A percentile compares a stretch with the other conserved stretches of the same genome.
Evolutionary conservation across 192 early-diverging fungal genomes (phyloP).

Genomic region (Podila epicladia): DNA sequence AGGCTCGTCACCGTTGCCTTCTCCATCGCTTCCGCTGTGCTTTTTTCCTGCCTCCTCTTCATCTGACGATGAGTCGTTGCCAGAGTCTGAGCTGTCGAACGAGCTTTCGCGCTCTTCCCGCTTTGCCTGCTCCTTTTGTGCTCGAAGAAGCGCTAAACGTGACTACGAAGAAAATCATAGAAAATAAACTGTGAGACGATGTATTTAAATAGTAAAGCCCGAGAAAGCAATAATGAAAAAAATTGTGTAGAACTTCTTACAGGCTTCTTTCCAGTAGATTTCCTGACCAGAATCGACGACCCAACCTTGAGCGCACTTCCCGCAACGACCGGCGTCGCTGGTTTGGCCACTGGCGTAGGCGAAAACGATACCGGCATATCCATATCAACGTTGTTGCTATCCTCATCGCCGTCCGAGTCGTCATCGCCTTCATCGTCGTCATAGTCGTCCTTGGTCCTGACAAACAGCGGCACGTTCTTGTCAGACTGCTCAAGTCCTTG

Average conservation of each 20-base stretch:
- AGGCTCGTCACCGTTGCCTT: constrained; percentile 36
- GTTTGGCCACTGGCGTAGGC: not conserved
- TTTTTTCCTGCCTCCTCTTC: constrained; percentile 55
- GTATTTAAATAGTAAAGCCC: not conserved
- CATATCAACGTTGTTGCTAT: constrained; percentile 13
- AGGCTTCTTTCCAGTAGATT: constrained; percentile 62
- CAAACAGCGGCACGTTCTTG: constrained; percentile 64
- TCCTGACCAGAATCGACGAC: constrained; percentile 47
- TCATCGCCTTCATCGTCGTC: constrained; percentile 48
- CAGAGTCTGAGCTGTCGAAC: constrained; percentile 81
- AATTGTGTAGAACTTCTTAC: constrained; percentile 18
- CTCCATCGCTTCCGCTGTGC: constrained; percentile 58
- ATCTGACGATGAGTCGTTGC: constrained; percentile 57
- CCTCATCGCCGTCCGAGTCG: constrained; percentile 9
- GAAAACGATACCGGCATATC: constrained; percentile 3
- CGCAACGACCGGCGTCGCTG: constrained; percentile 24
- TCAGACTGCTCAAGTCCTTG: constrained; percentile 70
- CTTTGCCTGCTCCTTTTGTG: constrained; percentile 63
- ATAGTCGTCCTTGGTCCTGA: constrained; percentile 58
- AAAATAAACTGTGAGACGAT: not conserved
- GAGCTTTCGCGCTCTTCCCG: constrained; percentile 66
- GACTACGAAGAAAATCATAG: constrained; percentile 9
- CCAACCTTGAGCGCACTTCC: constrained; percentile 65
- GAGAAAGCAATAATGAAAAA: not conserved
- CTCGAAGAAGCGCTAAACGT: constrained; percentile 33